Base-by-base conservation (phyloP, 2,329 filamentous ascomycete species). In the Colletotrichum lupini region DNA sequence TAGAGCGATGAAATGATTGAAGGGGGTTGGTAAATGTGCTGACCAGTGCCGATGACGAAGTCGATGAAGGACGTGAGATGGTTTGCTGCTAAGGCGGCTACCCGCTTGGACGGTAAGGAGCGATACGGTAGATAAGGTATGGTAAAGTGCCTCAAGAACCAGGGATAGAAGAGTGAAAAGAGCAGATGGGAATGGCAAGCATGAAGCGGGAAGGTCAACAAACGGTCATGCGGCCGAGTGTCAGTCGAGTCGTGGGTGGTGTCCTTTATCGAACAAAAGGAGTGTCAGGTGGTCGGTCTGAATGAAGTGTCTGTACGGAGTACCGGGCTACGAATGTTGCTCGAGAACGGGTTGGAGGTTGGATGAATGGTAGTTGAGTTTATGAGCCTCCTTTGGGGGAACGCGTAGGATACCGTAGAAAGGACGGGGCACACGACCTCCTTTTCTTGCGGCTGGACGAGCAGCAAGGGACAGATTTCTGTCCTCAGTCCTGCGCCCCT, bases 201-300 rank as follows among this genome's bases (percentile, higher is more conserved):
- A 49, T 56, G 49, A 60, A 59, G 49, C 58, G 53, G 42, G 26
- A 68, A 65, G 58, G 32, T 60, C 66, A 70, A 70, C 26, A 30
- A 16, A 60, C 55, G 22, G 67, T 73, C 71, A 73, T 73, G 67
- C 61, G 70, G 60, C 11, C 19, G 42, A 64, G 30, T n/a, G 35
- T 59, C 0, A 2, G 42, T 60, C 26, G 35, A 53, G 65, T 55
- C 28, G 66, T 22, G 24, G 58, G 53, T 35, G 3, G 58, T 60
- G 7, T 14, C 35, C 14, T 19, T 46, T 19, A 26, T 19, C 26
- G 53, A 55, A 30, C 57, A 30, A 62, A 73, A 62, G 35, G 56
- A 66, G 67, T 61, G 67, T 73, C 71, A 73, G 71, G 52, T 62
- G 71, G 60, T 71, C 60, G 71, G 56, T 73, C 60, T 62, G 70